phyloP scores from a whole-genome alignment of 2,329 filamentous ascomycete genomes.

The Aspergillus hiratsukae region DNA sequence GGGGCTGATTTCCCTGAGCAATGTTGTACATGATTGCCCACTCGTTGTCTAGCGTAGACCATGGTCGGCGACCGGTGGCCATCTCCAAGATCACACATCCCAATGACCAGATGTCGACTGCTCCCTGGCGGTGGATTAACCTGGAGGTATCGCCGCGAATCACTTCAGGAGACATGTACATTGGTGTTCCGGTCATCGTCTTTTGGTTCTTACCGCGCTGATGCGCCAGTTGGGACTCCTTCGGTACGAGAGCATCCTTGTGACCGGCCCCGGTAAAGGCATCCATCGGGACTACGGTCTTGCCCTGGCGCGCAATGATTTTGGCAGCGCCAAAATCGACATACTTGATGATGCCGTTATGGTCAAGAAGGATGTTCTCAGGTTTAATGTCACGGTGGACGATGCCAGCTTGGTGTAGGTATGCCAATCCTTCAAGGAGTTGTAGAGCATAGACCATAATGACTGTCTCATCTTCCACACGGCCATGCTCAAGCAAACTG shows the following conservation, averaged over 20 bases:
- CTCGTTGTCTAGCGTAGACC: slow-evolving; percentile 95
- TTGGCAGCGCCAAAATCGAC: slow-evolving; percentile 98
- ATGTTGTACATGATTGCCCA: slow-evolving; percentile 99
- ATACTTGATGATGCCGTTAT: slow-evolving; percentile 98
- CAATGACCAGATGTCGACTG: slow-evolving; percentile 93
- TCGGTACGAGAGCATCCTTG: slow-evolving; percentile 28
- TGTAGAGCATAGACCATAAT: slow-evolving; percentile 96
- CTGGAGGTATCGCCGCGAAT: slow-evolving; percentile 83
- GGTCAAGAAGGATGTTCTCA: slow-evolving; percentile 93
- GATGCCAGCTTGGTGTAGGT: slow-evolving; percentile 86
- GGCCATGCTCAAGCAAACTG: slow-evolving; percentile 83
- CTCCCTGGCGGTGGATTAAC: slow-evolving; percentile 69
- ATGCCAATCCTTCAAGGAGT: slow-evolving; percentile 87
- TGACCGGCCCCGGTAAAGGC: slow-evolving; percentile 47
- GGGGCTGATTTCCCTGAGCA: slow-evolving; percentile 88
- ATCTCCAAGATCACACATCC: slow-evolving; percentile 97
- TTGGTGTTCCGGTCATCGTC: slow-evolving; percentile 95
- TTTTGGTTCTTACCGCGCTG: slow-evolving; percentile 59
- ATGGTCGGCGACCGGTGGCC: slow-evolving; percentile 89
- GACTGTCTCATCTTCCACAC: slow-evolving; percentile 96
- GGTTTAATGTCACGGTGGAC: slow-evolving; percentile 97
- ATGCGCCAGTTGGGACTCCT: slow-evolving; percentile 27
- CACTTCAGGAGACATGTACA: slow-evolving; percentile 99
- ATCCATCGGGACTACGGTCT: slow-evolving; percentile 69
- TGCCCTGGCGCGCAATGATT: slow-evolving; percentile 88